Conservation (phyloP, 257 asterid genomes). For the Solanum habrochaites region DNA sequence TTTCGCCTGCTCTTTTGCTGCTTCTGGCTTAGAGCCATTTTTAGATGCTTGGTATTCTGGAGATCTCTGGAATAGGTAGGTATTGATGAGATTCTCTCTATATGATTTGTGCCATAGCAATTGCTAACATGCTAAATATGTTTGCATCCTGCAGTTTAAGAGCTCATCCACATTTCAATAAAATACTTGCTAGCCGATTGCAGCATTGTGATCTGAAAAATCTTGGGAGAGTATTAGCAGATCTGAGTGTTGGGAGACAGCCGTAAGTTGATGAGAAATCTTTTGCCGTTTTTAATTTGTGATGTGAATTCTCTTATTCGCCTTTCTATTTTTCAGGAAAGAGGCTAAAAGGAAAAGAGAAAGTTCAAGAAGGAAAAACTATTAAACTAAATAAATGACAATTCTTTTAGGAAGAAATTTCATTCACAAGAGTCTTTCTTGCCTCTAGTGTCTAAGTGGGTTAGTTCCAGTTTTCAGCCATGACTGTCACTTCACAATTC, state of each 20-base stretch:
- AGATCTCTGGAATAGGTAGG: conserved; percentile 73
- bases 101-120: not conserved
- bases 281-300: not conserved
- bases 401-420: not conserved
- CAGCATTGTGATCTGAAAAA: conserved; percentile 55
- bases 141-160: conserved; percentile 49
- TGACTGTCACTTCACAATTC: not conserved
- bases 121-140: not conserved
- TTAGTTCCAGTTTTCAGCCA: not conserved
- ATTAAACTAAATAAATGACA: not conserved
- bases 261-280: conserved; percentile 43
- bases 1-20: conserved; percentile 54
- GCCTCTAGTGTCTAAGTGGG: not conserved
- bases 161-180: conserved; percentile 63
- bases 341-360: not conserved
- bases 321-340: not conserved
- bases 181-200: conserved; percentile 37
- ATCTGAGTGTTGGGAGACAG: conserved; percentile 79
- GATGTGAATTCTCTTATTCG: not conserved
- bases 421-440: not conserved
- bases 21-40: conserved; percentile 61
- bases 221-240: conserved; percentile 62
- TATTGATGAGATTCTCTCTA: not conserved
- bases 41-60: conserved; percentile 75
- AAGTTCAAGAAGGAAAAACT: not conserved